phyloP scores from a whole-genome alignment of 371 early-diverging fungal species.

The Mucor lusitanicus region DNA sequence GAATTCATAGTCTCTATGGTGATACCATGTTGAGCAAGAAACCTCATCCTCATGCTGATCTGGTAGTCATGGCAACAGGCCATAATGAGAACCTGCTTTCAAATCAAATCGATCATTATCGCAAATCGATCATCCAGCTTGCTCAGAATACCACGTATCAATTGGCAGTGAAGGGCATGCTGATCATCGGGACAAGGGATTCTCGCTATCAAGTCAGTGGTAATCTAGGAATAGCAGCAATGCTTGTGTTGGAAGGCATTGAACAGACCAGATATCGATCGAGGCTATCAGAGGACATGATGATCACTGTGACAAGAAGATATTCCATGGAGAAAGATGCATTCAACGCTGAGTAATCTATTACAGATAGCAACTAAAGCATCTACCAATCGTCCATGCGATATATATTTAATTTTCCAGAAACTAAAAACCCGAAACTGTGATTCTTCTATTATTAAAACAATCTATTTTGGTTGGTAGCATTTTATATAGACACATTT shows the following conservation, averaged over 20 bases:
- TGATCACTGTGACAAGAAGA: constrained; percentile 83
- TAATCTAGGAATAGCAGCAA: constrained; percentile 72
- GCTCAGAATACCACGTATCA: constrained; percentile 55
- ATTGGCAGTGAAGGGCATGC: constrained; percentile 63
- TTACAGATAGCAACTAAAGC: constrained; percentile 6
- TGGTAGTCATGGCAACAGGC: constrained; percentile 62
- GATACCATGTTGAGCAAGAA: constrained; percentile 59
- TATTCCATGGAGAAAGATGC: constrained; percentile 67
- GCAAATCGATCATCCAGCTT: constrained; percentile 61
- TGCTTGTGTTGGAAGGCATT: constrained; percentile 81
- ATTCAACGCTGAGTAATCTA: constrained; percentile 13
- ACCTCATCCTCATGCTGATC: constrained; percentile 35
- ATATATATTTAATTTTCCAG: constrained; percentile 45
- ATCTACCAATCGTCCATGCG: constrained; percentile 54
- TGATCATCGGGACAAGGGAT: constrained; percentile 77
- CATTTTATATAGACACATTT: constrained; percentile 1
- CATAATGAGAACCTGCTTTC: constrained; percentile 49
- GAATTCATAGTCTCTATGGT: constrained; percentile 61
- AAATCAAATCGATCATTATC: constrained; percentile 58
- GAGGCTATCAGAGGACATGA: constrained; percentile 73
- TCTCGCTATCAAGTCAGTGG: constrained; percentile 55
- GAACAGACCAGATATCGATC: constrained; percentile 52
- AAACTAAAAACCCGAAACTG: constrained; percentile 9
- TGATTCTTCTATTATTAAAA: background rate
- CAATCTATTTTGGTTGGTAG: constrained; percentile 8